A percentile compares a stretch with the other conserved stretches of the same genome.
These are phyloP conservation scores for Rutstroemia sydowiana DNA, from an alignment of 2,329 filamentous ascomycete genomes.

Conservation along the genomic window DNA sequence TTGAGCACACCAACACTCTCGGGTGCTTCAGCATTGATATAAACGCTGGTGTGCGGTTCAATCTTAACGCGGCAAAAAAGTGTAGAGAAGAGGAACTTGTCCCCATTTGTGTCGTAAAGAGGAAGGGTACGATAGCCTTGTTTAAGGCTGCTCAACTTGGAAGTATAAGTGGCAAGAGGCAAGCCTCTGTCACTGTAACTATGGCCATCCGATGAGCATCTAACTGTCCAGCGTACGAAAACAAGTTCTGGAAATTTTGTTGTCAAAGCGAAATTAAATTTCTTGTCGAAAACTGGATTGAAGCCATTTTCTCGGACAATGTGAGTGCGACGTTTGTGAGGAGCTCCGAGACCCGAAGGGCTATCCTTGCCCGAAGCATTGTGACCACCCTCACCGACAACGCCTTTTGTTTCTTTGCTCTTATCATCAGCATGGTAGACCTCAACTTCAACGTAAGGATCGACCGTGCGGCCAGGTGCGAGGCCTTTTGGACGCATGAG, in stretches of 20 bases:
- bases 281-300: constrained; percentile 79
- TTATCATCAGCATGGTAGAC: constrained; percentile 93
- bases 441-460: constrained; percentile 92
- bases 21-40: constrained; percentile 41
- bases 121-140: constrained; percentile 91
- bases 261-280: constrained; percentile 72
- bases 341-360: constrained; percentile 60
- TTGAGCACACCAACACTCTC: constrained; percentile 48
- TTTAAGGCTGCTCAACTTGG: constrained; percentile 82
- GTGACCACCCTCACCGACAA: constrained; percentile 57
- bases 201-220: constrained; percentile 72
- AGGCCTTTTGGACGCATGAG: constrained; percentile 75
- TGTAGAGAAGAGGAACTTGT: constrained; percentile 90
- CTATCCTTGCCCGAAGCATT: constrained; percentile 58
- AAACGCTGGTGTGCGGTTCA: constrained; percentile 48
- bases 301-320: constrained; percentile 86
- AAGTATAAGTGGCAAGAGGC: constrained; percentile 81
- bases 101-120: constrained; percentile 78
- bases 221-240: constrained; percentile 89
- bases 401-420: constrained; percentile 73
- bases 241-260: constrained; percentile 94
- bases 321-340: constrained; percentile 70
- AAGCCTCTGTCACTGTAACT: constrained; percentile 55
- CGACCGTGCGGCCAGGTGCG: constrained; percentile 67
- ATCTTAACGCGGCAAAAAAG: constrained; percentile 83